Conservation (phyloP, 164 flowering plant genomes). For the Cinnamomum micranthum region DNA sequence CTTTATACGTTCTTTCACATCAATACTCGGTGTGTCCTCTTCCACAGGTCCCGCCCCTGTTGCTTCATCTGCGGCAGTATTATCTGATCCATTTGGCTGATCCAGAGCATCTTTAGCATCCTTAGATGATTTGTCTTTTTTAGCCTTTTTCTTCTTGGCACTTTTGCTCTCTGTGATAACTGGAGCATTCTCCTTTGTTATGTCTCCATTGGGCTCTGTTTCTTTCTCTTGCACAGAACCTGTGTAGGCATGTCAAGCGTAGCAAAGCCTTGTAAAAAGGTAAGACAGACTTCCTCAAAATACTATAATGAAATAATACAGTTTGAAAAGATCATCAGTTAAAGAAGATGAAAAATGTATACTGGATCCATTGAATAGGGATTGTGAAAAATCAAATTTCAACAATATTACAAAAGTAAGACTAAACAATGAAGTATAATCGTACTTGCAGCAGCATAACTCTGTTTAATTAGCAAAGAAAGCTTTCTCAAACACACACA, state of each 20-base stretch:
- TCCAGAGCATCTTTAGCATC: conserved; percentile 43
- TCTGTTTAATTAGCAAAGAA: no score
- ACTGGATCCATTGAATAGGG: background rate
- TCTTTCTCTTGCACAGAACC: conserved; percentile 45
- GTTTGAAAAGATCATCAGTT: background rate
- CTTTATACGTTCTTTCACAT: conserved; percentile 81
- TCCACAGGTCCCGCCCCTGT: conserved; percentile 35
- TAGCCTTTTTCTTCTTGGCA: conserved; percentile 79
- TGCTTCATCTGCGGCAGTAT: conserved; percentile 23
- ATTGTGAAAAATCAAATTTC: background rate
- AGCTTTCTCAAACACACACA: no score
- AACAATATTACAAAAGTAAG: background rate
- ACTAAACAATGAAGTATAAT: no score
- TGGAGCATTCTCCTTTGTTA: conserved; percentile 47
- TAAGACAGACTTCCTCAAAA: background rate
- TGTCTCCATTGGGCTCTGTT: conserved; percentile 38
- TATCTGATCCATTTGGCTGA: conserved; percentile 30
- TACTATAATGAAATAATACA: background rate
- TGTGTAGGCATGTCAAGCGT: conserved; percentile 8
- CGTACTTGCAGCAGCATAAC: no score
- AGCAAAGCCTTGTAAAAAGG: background rate
- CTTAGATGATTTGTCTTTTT: conserved; percentile 70
- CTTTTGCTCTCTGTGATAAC: conserved; percentile 49
- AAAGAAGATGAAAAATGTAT: background rate
- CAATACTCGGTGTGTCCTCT: conserved; percentile 35